These are phyloP conservation scores for Takashimella tepidaria DNA, from an alignment of 1,284 basidiomycete genomes.

Conservation along the genomic window DNA sequence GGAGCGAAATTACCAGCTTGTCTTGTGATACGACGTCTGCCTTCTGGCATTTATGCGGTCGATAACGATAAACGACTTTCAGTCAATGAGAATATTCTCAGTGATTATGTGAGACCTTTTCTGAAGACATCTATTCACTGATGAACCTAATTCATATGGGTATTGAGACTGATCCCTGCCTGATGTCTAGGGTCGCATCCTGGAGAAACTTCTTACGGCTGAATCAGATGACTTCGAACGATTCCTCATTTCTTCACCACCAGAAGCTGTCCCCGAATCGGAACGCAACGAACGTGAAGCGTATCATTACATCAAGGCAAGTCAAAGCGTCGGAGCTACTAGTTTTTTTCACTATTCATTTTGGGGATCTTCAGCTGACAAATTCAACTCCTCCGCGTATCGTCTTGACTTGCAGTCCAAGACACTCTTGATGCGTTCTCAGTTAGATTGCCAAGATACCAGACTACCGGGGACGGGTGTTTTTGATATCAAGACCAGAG, in stretches of 20 bases:
- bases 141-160: too few relatives aligned
- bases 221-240: slow-evolving; percentile 61
- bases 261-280: slow-evolving; percentile 40
- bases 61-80: slow-evolving; percentile 62
- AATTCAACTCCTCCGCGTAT: too few relatives aligned
- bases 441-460: slow-evolving; percentile 80
- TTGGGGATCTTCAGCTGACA: neutral
- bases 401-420: slow-evolving; percentile 59
- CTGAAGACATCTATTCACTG: too few relatives aligned
- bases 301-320: slow-evolving; percentile 74
- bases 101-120: slow-evolving; percentile 61
- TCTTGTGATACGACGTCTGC: slow-evolving; percentile 57
- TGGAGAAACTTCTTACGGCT: slow-evolving; percentile 84
- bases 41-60: slow-evolving; percentile 64
- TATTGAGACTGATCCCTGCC: too few relatives aligned
- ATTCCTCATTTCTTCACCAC: slow-evolving; percentile 54
- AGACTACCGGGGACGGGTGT: slow-evolving; percentile 82
- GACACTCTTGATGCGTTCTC: slow-evolving; percentile 85
- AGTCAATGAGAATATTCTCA: slow-evolving; percentile 63
- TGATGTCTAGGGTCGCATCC: slow-evolving; percentile 63
- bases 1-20: slow-evolving; percentile 76
- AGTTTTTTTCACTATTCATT: neutral
- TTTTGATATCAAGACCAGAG: slow-evolving; percentile 95
- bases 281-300: slow-evolving; percentile 57
- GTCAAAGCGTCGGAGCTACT: slow-evolving; percentile 14